Evolutionary conservation across 75 land plant species (phyloP).

Genomic region (Ceratopteris richardii): DNA sequence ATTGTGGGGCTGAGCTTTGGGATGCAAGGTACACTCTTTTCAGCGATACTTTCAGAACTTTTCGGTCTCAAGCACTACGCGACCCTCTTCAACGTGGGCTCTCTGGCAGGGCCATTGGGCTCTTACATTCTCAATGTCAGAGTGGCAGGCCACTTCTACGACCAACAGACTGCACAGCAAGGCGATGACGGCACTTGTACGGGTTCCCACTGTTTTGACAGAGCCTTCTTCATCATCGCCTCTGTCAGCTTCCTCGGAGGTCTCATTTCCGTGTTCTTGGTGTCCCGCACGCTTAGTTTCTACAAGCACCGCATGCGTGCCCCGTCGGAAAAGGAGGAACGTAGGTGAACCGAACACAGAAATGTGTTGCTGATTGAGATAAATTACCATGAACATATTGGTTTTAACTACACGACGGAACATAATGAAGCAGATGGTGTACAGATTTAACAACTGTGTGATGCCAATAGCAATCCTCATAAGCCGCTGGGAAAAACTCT

Average conservation of each 20-base stretch:
- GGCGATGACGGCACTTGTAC: slow-evolving; percentile 22
- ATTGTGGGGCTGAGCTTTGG: slow-evolving; percentile 52
- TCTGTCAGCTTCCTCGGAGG: slow-evolving; percentile 43
- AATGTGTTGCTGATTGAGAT: no score
- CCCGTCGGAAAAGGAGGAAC: no score
- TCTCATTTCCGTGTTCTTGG: slow-evolving; percentile 19
- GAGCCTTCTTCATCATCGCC: slow-evolving; percentile 68
- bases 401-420: no score
- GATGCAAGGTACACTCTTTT: slow-evolving; percentile 37
- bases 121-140: slow-evolving; percentile 69
- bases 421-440: no score
- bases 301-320: no score
- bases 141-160: slow-evolving; percentile 80
- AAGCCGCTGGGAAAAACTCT: no score
- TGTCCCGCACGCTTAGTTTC: neutral
- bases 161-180: slow-evolving; percentile 41
- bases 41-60: slow-evolving; percentile 49
- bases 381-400: no score
- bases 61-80: slow-evolving; percentile 60
- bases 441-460: no score
- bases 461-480: no score
- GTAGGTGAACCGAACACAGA: no score
- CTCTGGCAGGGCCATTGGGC: slow-evolving; percentile 73
- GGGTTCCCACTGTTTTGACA: slow-evolving; percentile 74
- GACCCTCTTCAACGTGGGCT: slow-evolving; percentile 51